A percentile compares a stretch with the other conserved stretches of the same genome.
Evolutionary conservation across 805 yeast species (phyloP).

Genomic region (Pichia sporocuriosa): DNA sequence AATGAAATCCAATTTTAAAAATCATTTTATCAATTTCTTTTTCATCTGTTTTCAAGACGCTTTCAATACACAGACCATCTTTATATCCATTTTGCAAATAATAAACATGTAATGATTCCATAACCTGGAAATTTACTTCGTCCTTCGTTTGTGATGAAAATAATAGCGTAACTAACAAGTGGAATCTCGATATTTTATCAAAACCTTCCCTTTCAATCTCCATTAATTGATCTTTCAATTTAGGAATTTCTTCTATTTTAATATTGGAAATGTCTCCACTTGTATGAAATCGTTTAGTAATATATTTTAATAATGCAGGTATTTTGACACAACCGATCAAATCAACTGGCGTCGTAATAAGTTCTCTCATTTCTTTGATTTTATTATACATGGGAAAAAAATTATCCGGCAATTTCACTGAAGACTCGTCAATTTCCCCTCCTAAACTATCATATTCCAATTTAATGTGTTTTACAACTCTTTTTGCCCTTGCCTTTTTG

Average conservation of each 20-base stretch:
- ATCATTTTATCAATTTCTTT: slow-evolving; percentile 56
- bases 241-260: slow-evolving; percentile 4
- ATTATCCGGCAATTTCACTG: slow-evolving; percentile 23
- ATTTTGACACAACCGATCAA: slow-evolving; percentile 74
- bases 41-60: slow-evolving; percentile 44
- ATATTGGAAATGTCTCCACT: slow-evolving; percentile 8
- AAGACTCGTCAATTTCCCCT: background rate
- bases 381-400: slow-evolving; percentile 53
- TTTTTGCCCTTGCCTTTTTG: background rate
- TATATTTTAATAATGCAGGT: slow-evolving; percentile 37
- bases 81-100: slow-evolving; percentile 32
- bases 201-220: slow-evolving; percentile 8
- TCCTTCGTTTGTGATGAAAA: slow-evolving; percentile 90
- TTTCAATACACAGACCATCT: slow-evolving; percentile 54
- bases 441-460: background rate
- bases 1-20: slow-evolving; percentile 82
- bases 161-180: slow-evolving; percentile 73
- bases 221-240: background rate
- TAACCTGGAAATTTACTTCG: slow-evolving; percentile 71
- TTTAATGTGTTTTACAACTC: slow-evolving; percentile 9
- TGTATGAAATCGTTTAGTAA: slow-evolving; percentile 13
- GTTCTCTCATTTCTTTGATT: slow-evolving; percentile 59
- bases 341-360: slow-evolving; percentile 78
- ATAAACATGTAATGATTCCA: slow-evolving; percentile 50
- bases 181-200: slow-evolving; percentile 52